A percentile compares a stretch with the other conserved stretches of the same genome.
Evolutionary conservation across 306 rosid genomes (phyloP).

Genomic region (Clitoria ternatea): DNA sequence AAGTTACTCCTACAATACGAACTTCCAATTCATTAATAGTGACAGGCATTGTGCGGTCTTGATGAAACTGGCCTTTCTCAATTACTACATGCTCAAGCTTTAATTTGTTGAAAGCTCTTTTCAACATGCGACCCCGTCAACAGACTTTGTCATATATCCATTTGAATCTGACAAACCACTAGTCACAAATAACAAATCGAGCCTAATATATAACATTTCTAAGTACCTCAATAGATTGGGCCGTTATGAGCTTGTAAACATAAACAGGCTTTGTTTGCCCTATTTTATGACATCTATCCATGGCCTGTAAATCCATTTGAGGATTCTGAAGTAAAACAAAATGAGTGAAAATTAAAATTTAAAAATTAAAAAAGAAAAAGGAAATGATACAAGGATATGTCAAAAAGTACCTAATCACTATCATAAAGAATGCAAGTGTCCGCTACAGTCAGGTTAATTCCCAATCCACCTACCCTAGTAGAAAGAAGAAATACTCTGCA

Average conservation of each 20-base stretch:
- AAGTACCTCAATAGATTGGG: constrained; percentile 86
- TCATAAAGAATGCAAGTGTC: constrained; percentile 97
- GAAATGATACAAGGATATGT: background rate
- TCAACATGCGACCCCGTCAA: constrained; percentile 85
- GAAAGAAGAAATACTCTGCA: constrained; percentile 74
- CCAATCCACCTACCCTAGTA: constrained; percentile 98
- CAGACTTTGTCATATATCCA: constrained; percentile 12
- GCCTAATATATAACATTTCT: background rate
- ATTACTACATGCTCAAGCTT: constrained; percentile 96
- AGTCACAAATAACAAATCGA: background rate
- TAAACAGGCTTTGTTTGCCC: constrained; percentile 98
- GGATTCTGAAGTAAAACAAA: constrained; percentile 67
- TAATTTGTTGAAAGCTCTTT: constrained; percentile 93
- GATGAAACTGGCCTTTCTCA: constrained; percentile 89
- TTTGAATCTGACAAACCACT: background rate
- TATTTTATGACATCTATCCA: constrained; percentile 97
- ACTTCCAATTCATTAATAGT: constrained; percentile 46
- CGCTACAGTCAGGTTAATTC: constrained; percentile 95
- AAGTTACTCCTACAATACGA: constrained; percentile 14
- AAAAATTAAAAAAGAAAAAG: background rate
- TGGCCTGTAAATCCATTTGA: constrained; percentile 96
- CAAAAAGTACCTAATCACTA: constrained; percentile 88
- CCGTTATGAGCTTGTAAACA: constrained; percentile 93
- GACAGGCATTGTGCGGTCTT: constrained; percentile 48
- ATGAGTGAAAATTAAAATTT: background rate